Conservation (phyloP, 345 rosid species). For the Salix suchowensis region DNA sequence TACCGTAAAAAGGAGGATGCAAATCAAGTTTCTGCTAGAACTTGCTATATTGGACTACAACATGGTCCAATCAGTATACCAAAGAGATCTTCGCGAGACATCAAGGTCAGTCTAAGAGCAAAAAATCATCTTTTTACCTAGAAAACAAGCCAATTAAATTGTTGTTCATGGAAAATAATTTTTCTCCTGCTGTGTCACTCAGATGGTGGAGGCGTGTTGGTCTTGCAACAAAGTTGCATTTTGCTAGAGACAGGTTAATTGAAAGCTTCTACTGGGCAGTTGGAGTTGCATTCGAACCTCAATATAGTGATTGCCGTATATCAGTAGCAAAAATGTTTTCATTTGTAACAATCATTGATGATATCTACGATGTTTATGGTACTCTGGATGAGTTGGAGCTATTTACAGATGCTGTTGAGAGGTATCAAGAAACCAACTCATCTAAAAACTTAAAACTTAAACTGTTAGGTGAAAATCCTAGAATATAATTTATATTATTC, state of each 20-base stretch:
- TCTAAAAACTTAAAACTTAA: no score
- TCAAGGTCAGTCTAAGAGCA: slow-evolving; percentile 8
- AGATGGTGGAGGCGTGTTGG: slow-evolving; percentile 25
- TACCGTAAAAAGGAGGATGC: slow-evolving; percentile 2
- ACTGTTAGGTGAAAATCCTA: no score
- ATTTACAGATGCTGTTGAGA: slow-evolving; percentile 21
- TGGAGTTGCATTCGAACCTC: slow-evolving; percentile 16
- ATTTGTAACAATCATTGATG: slow-evolving; percentile 19
- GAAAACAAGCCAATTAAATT: not conserved
- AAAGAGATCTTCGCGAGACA: slow-evolving; percentile 13
- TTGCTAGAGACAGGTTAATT: slow-evolving; percentile 14
- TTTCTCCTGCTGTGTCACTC: not conserved
- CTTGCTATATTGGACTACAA: slow-evolving; percentile 23
- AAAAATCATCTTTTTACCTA: not conserved
- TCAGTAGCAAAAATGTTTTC: slow-evolving; percentile 5
- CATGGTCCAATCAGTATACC: slow-evolving; percentile 13
- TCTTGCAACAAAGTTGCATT: slow-evolving; percentile 12
- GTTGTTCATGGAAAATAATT: not conserved
- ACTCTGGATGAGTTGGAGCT: slow-evolving; percentile 17
- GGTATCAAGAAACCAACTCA: not conserved
- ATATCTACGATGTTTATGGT: slow-evolving; percentile 18
- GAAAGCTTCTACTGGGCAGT: slow-evolving; percentile 10
- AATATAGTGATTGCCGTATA: slow-evolving; percentile 1
- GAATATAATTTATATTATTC: no score
- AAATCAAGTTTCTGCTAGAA: slow-evolving; percentile 6